Percentiles rank a stretch among this genome's conserved stretches.
These are phyloP conservation scores for Podaxis sp. DNA, from an alignment of 768 basidiomycete genomes.

Conservation along the genomic window DNA sequence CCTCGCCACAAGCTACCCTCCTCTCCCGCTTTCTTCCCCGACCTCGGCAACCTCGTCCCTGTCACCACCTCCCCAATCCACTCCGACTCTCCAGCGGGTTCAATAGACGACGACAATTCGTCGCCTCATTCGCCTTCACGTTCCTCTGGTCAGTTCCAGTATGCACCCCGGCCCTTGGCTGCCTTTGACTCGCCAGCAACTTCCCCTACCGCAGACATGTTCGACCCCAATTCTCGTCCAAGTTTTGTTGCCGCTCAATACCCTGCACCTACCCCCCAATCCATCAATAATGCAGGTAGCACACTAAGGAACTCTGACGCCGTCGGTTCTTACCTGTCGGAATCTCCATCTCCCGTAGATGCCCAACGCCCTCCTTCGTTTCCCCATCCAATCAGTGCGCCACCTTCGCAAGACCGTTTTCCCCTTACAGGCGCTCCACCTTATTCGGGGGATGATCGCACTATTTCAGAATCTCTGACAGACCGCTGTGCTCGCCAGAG, in stretches of 20 bases:
- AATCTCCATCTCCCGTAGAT: conserved; percentile 46
- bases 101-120: conserved; percentile 34
- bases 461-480: conserved; percentile 32
- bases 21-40: conserved; percentile 21
- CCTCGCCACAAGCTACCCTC: conserved; percentile 14
- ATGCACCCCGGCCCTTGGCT: conserved; percentile 26
- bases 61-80: conserved; percentile 23
- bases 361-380: conserved; percentile 35
- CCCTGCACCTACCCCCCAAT: conserved; percentile 1
- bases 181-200: conserved; percentile 31
- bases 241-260: conserved; percentile 14
- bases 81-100: conserved; percentile 27
- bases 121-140: conserved; percentile 32
- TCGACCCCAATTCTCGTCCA: conserved; percentile 23
- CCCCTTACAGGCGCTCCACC: conserved; percentile 38
- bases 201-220: conserved; percentile 16
- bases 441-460: conserved; percentile 40
- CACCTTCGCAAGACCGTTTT: conserved; percentile 44
- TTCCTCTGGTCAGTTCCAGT: conserved; percentile 26
- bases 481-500: conserved; percentile 38
- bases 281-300: conserved; percentile 26
- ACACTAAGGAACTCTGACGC: conserved; percentile 26
- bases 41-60: conserved; percentile 22
- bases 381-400: conserved; percentile 39
- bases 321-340: conserved; percentile 29